Conservation (phyloP, 805 yeast species). For the Priceomyces castillae region DNA sequence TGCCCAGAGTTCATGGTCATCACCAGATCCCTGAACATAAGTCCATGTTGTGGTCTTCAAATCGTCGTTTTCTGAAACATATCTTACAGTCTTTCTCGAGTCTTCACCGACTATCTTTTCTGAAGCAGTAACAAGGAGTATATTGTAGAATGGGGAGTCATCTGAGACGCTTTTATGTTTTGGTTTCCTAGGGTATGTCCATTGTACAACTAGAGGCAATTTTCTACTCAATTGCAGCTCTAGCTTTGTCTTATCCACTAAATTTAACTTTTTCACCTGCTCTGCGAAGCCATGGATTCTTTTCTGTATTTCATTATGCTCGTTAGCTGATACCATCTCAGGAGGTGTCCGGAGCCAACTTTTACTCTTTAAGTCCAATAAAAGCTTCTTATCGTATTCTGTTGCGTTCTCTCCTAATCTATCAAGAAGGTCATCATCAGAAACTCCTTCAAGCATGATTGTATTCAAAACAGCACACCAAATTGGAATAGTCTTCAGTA, state of each 20-base stretch:
- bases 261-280: slow-evolving; percentile 39
- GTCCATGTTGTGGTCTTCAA: slow-evolving; percentile 17
- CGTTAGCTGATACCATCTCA: slow-evolving; percentile 53
- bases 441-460: slow-evolving; percentile 41
- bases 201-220: slow-evolving; percentile 61
- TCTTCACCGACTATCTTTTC: slow-evolving; percentile 21
- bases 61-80: slow-evolving; percentile 1
- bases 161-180: neutral
- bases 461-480: slow-evolving; percentile 83
- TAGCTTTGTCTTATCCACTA: slow-evolving; percentile 35
- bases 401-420: slow-evolving; percentile 1
- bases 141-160: slow-evolving; percentile 25
- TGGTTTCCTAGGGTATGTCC: slow-evolving; percentile 59
- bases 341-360: slow-evolving; percentile 39
- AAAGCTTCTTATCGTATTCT: neutral
- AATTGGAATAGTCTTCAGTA: slow-evolving; percentile 83
- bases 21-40: slow-evolving; percentile 93
- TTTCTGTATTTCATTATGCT: slow-evolving; percentile 47
- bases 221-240: slow-evolving; percentile 17
- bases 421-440: slow-evolving; percentile 2
- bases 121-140: slow-evolving; percentile 62
- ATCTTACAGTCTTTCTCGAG: slow-evolving; percentile 53
- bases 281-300: slow-evolving; percentile 49
- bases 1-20: slow-evolving; percentile 87
- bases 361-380: slow-evolving; percentile 9